Base-by-base conservation (phyloP, 1,284 basidiomycete species). In the Exobasidium rhododendri region DNA sequence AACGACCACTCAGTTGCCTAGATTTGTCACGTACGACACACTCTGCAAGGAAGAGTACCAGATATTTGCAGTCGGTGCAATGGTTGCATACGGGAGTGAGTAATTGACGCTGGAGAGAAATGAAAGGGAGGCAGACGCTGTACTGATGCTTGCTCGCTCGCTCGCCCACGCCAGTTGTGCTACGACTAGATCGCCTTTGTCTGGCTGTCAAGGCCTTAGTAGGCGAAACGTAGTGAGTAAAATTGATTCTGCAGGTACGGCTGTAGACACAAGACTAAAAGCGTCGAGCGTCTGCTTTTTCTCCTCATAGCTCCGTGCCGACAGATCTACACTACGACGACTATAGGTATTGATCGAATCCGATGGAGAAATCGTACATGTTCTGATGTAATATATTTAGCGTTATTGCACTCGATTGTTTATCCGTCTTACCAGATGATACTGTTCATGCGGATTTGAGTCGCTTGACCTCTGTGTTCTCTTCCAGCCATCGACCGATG, bases 31-130 rank as follows among this genome's bases (percentile, higher is more conserved):
- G 2, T 31, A 31, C 32, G 40, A 46, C 24, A 45, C 47, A 22
- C n/a, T 63, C 26, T 22, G 31, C n/a, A 26, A 46, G 43, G 32
- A 35, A 47, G 20, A 63, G 43, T 63, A 59, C 26, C 56, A 52
- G n/a, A 52, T 59, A 20, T 71, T 74, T 24, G 53, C 57, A 7
- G 73, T 74, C 3, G 89, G 88, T 10, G 86, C 89, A 28, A 85
- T 87, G 0, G 88, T 87, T 1, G 83, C 87, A 0, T 89, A 85
- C 66, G 84, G 85, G 0, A 84, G 91, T 55, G 81, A 90, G 31
- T 89, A 89, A 87, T 71, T 89, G 0, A 88, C 88, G 1, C 85
- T 85, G 14, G 91, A 91, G 74, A 87, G 89, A 74, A 81, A 91
- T 54, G 89, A 91, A 0, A 89, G 89, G 0, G 89, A 91, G 75